Evolutionary conservation across 2,329 filamentous ascomycete species (phyloP), one percentile per base, ranked within the genome.

Genomic region (Dryadomyces quercivorus): DNA sequence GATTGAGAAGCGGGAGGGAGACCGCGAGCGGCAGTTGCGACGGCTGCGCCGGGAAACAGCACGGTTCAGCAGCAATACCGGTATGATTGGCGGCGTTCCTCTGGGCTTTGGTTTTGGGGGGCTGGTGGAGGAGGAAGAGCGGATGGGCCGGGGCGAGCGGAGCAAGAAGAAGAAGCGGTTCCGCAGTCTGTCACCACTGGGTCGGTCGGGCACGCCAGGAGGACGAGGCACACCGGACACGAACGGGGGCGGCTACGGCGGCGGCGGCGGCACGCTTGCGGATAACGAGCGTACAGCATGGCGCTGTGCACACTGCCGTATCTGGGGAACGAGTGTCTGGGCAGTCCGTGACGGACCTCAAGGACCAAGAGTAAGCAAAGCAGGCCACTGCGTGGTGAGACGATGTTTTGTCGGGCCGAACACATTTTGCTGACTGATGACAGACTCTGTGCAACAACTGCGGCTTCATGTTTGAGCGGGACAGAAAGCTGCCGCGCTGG

Each of bases 111-210:
- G 73, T 31, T 72, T 72, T 57, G 75, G 75, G n/a, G 71, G 74
- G 3, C 72, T 76, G 5, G 71, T 77, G 15, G 71, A 80, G 59
- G 80, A 84, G 60, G 80, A 96, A 64, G 89, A 94, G 64, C 80
- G 88, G 5, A 91, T 96, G 83, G 92, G 92, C 21, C 78, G 92
- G 54, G 92, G 92, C 22, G 92, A 96, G 70, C 76, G 92, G 48
- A 93, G 86, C 62, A 97, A 95, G 77, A 95, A 95, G 76, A 96
- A 96, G 80, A 80, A 88, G 60, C 80, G 91, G 26, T 95, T 96
- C 73, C 81, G 91, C 61, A 95, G 90, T 68, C 69, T 95, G 58
- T 94, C 89, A 64, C 92, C 93, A 0, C 70, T 83, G 20, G 86
- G 79, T n/a, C 78, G 84, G 59, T 73, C 77, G 38, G 78, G 78